phyloP scores from a whole-genome alignment of 768 basidiomycete genomes.

The Baorangia bicolor region DNA sequence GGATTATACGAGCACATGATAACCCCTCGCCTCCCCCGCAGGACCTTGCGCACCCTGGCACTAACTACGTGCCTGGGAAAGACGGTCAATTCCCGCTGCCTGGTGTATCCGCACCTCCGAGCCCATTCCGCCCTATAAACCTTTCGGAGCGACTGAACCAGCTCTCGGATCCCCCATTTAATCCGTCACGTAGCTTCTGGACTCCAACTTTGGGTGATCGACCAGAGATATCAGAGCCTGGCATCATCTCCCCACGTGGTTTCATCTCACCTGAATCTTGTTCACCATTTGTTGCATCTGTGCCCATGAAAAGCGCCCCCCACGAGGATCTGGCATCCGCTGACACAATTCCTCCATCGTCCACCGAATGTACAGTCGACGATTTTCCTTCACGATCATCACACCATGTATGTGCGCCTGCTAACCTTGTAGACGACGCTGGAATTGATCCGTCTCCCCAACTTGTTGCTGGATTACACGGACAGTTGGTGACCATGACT shows the following conservation, averaged over 20 bases:
- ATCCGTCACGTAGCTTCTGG: not conserved
- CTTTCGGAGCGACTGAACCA: slow-evolving; percentile 29
- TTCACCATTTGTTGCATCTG: slow-evolving; percentile 25
- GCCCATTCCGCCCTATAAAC: slow-evolving; percentile 34
- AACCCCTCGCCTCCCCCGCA: slow-evolving; percentile 72
- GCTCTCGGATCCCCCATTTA: slow-evolving; percentile 4
- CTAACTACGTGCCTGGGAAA: slow-evolving; percentile 17
- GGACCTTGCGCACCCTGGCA: slow-evolving; percentile 16
- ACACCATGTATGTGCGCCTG: slow-evolving; percentile 10
- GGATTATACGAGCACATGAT: slow-evolving; percentile 64
- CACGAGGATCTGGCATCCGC: not conserved
- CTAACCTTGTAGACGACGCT: not conserved
- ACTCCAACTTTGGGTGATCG: slow-evolving; percentile 2
- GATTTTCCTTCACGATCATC: slow-evolving; percentile 26
- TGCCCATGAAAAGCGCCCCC: not conserved
- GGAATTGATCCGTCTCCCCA: slow-evolving; percentile 2
- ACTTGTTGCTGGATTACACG: not conserved
- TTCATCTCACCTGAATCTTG: slow-evolving; percentile 46
- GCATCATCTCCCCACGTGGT: slow-evolving; percentile 25
- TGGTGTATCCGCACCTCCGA: slow-evolving; percentile 24
- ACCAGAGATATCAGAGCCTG: not conserved
- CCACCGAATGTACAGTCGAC: slow-evolving; percentile 13
- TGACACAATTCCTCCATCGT: slow-evolving; percentile 10
- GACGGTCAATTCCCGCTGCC: slow-evolving; percentile 15
- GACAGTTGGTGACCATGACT: not conserved